Evolutionary conservation across 176 grass and related monocot species (phyloP).

Genomic region (Oropetium thomaeum): DNA sequence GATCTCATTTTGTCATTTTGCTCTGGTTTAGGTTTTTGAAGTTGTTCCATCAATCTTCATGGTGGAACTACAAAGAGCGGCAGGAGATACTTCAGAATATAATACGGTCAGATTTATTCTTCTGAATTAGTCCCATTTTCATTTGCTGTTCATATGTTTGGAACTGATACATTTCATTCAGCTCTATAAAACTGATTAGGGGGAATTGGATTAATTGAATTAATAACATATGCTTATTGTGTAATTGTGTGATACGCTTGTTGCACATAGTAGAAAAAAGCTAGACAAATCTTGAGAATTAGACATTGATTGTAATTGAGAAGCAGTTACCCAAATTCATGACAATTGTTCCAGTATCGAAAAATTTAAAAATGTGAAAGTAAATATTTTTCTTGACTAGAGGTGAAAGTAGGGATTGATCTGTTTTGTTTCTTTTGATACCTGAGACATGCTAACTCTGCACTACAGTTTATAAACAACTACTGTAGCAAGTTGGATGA

Average conservation of each 20-base stretch:
- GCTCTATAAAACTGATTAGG: conserved; percentile 1
- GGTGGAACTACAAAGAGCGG: conserved; percentile 81
- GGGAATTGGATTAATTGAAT: conserved; percentile 1
- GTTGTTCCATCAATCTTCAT: conserved; percentile 88
- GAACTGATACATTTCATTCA: neutral
- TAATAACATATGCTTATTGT: neutral
- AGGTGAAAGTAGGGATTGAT: neutral
- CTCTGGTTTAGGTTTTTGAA: conserved; percentile 75
- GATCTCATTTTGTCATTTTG: conserved; percentile 12
- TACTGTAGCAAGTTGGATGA: conserved; percentile 88
- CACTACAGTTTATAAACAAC: conserved; percentile 69
- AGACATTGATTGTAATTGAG: neutral
- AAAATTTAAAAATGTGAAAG: conserved; percentile 8
- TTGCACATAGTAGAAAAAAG: neutral
- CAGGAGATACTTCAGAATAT: conserved; percentile 82
- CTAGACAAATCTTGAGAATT: neutral
- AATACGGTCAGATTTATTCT: conserved; percentile 50
- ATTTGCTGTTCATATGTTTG: neutral
- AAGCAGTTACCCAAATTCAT: neutral
- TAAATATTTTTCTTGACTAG: neutral
- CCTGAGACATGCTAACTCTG: conserved; percentile 17
- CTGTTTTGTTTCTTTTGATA: conserved; percentile 21
- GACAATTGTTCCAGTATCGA: too few relatives aligned
- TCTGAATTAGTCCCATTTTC: neutral
- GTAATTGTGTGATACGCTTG: conserved; percentile 1